Percentiles rank a stretch among this genome's conserved stretches.
Evolutionary conservation across 2,329 filamentous ascomycete genomes (phyloP).

Genomic region (Drechslerella coelobrocha): DNA sequence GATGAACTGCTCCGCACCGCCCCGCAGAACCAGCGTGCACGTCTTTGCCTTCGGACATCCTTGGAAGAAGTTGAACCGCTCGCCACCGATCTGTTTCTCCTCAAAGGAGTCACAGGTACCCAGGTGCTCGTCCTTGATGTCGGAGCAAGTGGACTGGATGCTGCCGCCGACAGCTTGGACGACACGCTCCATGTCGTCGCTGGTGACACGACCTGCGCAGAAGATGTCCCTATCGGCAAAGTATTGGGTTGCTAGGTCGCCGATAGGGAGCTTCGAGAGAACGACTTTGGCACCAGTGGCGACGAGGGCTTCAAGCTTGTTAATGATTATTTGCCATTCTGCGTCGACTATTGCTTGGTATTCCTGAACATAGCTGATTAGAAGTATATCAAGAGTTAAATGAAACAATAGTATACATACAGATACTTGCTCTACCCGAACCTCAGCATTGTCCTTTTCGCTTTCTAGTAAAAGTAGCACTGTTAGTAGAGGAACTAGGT

Average conservation of each 20-base stretch:
- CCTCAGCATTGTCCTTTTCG: conserved; percentile 98
- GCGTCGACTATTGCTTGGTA: conserved; percentile 99
- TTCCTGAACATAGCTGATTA: conserved; percentile 62
- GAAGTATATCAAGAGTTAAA: not conserved
- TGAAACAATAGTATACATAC: conserved; percentile 40
- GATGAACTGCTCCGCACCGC: conserved; percentile 98
- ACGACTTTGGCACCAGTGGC: conserved; percentile 97
- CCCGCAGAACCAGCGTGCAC: conserved; percentile 91
- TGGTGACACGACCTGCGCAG: conserved; percentile 90
- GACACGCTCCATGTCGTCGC: conserved; percentile 93
- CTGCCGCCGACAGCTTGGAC: conserved; percentile 92
- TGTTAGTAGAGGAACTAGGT: conserved; percentile 24
- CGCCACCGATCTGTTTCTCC: conserved; percentile 94
- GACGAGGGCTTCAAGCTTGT: conserved; percentile 95
- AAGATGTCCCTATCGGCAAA: conserved; percentile 98
- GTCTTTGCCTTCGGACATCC: conserved; percentile 95
- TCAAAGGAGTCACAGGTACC: conserved; percentile 90
- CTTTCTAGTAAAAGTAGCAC: conserved; percentile 64
- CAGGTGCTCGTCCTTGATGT: conserved; percentile 86
- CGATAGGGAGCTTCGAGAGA: conserved; percentile 94
- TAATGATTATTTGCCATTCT: conserved; percentile 99
- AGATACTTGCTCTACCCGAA: conserved; percentile 95
- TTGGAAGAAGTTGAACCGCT: conserved; percentile 98
- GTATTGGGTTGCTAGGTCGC: conserved; percentile 95
- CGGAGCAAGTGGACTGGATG: conserved; percentile 93